Conservation (phyloP, 345 rosid genomes). For the Adansonia digitata region DNA sequence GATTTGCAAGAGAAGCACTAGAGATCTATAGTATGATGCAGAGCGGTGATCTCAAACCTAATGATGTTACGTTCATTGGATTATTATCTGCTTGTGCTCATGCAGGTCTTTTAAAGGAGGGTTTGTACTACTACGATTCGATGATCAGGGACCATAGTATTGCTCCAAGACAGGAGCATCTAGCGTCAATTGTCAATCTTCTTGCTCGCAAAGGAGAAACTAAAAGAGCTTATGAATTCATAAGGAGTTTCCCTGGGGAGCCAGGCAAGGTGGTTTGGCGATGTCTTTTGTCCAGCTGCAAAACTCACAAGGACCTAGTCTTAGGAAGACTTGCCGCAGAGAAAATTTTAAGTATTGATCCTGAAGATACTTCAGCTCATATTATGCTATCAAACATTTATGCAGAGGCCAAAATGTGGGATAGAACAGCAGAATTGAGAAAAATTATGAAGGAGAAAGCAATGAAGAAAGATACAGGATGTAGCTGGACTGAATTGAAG, state of each 20-base stretch:
- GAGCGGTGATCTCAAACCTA: constrained; percentile 22
- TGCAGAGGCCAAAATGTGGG: constrained; percentile 35
- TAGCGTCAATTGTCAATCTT: constrained; percentile 30
- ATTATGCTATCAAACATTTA: constrained; percentile 28
- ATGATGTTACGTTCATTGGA: constrained; percentile 29
- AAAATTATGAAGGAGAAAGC: constrained; percentile 26
- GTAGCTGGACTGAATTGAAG: constrained; percentile 26
- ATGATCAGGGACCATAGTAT: constrained; percentile 27
- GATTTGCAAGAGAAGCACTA: constrained; percentile 25
- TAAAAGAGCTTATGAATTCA: constrained; percentile 28
- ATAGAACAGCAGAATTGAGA: constrained; percentile 25
- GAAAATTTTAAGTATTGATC: constrained; percentile 29
- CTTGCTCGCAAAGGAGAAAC: constrained; percentile 30
- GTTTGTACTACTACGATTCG: constrained; percentile 25
- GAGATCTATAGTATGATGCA: constrained; percentile 27
- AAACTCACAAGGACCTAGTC: constrained; percentile 20
- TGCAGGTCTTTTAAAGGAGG: constrained; percentile 28
- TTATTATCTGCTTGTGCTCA: constrained; percentile 31
- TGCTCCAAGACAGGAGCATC: constrained; percentile 28
- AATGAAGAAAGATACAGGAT: constrained; percentile 30
- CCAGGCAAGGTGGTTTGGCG: constrained; percentile 33
- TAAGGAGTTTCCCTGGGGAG: constrained; percentile 18
- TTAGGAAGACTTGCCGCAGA: constrained; percentile 32
- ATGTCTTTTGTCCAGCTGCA: constrained; percentile 33
- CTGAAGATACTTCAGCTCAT: constrained; percentile 29